Base-by-base conservation (phyloP, 2,329 filamentous ascomycete species). In the Alternaria alternata region DNA sequence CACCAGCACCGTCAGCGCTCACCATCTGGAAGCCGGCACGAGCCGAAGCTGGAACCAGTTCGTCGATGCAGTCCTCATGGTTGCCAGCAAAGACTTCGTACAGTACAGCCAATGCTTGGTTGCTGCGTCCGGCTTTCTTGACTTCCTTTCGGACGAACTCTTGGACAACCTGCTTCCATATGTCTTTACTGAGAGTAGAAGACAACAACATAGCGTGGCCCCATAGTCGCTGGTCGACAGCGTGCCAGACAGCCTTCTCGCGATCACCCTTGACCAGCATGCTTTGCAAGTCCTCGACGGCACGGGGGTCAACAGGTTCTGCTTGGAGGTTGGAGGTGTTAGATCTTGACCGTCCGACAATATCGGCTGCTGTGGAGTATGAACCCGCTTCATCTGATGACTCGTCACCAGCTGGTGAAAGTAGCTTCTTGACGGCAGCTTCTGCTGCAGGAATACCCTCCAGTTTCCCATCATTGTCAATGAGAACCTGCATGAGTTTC, bases 131-230 rank as follows among this genome's bases (percentile, higher is more conserved):
- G 4, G 89, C 83, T 53, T 90, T 90, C 75, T 95, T 96, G 56
- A 99, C 92, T 77, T 99, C 95, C 72, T 96, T 94, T 67, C 93
- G 90, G 18, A 99, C 91, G 72, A 99, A 99, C 72, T 99, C 95
- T 72, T 96, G 93, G 0, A 93, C 88, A 26, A 99, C 94, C 75
- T 96, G 92, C 76, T 93, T 96, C 86, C 96, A 98, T 3, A 96
- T 83, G 5, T 85, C 82, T 44, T 83, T 84, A 22, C 92, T 91
- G 48, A 91, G 83, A 1, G 92, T 95, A 7, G 80, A 96, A 77
- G 95, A 91, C 36, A 99, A 90, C 20, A 99, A 84, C 86, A 99
- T 91, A 3, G 95, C 96, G 77, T 99, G 96, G 2, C 93, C 95
- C 96, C 96, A 99, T 3, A 99, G 83, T 49, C 94, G 88, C 77